Conservation (phyloP, 805 yeast genomes). For the Hanseniaspora taiwanica region DNA sequence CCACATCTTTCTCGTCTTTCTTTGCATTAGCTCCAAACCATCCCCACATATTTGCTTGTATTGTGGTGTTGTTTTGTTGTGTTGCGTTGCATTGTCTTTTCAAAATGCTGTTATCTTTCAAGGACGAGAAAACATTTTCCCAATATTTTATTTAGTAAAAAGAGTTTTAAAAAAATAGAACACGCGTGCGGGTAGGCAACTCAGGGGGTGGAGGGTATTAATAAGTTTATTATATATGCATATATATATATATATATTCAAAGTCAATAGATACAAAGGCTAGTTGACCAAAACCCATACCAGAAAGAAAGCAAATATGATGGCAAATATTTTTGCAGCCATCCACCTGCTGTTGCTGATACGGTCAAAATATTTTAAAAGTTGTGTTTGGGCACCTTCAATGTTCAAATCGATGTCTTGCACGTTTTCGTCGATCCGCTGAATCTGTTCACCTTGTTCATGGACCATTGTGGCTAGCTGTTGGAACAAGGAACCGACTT, state of each 20-base stretch:
- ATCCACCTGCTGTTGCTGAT: slow-evolving; percentile 89
- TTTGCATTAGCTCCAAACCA: slow-evolving; percentile 4
- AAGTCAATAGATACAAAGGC: neutral
- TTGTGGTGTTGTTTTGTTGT: neutral
- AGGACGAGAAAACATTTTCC: too few relatives aligned
- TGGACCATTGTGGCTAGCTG: slow-evolving; percentile 96
- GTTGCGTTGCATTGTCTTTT: too few relatives aligned
- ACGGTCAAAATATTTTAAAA: slow-evolving; percentile 76
- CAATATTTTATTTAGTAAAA: too few relatives aligned
- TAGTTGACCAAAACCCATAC: slow-evolving; percentile 69
- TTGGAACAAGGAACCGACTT: slow-evolving; percentile 86
- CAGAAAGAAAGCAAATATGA: slow-evolving; percentile 61
- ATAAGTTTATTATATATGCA: too few relatives aligned
- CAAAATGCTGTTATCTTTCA: too few relatives aligned
- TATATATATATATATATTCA: too few relatives aligned
- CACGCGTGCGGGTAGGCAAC: too few relatives aligned
- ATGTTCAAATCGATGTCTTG: slow-evolving; percentile 87
- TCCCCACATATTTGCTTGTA: slow-evolving; percentile 4
- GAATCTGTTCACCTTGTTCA: slow-evolving; percentile 93
- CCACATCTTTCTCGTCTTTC: slow-evolving; percentile 40
- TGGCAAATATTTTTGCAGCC: slow-evolving; percentile 78
- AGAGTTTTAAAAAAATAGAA: too few relatives aligned
- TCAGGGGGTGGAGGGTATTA: too few relatives aligned
- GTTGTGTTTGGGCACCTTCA: slow-evolving; percentile 86
- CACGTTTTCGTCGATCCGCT: slow-evolving; percentile 87